Evolutionary conservation across 371 early-diverging fungal genomes (phyloP), one percentile per base, ranked within the genome.

Genomic region (Rhizopus delemar): DNA sequence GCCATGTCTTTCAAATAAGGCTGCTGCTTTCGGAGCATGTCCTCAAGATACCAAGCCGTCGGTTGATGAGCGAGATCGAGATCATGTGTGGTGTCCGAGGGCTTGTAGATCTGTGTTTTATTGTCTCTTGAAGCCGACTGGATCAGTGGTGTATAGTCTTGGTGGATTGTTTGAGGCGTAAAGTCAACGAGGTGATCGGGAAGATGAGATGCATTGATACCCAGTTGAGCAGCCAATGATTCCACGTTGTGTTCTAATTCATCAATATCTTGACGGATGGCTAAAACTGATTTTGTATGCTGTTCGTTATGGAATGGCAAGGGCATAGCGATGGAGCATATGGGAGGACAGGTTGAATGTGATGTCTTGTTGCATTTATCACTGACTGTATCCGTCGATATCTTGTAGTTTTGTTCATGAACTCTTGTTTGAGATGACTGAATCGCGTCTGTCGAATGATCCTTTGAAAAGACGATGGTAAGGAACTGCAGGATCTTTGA

Each of bases 401-500:
- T 38, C 39, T 38, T 43, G 8, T 43, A n/a, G 13, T 5, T 43
- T 43, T 43, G n/a, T 15, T 15, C 43, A 13, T 6, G 13, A n/a
- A 3, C 36, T 36, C 36, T 36, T 2, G 36, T 43, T n/a, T 43
- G 11, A n/a, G n/a, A n/a, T 43, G n/a, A 6, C 3, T 15, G 15
- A 43, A 11, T 36, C 11, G 36, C 36, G 36, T 8, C 6, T 9
- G 43, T 15, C 15, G n/a, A n/a, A 15, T 62, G 39, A 9, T 66
- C 65, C 46, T 65, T 60, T n/a, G 62, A 54, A 34, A 70, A 65
- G 0, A 63, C 57, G 7, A 52, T 53, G 13, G 87, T 89, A 53
- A 93, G 63, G 65, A 92, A 92, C n/a, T 85, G 77, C 34, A 92
- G 41, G 8, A 92, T 91, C 68, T 93, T 96, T 72, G 89, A 87